A percentile compares a stretch with the other conserved stretches of the same genome.
These are phyloP conservation scores for Magnusiomyces clavatus DNA, from an alignment of 1,139 yeast genomes.

Conservation along the genomic window DNA sequence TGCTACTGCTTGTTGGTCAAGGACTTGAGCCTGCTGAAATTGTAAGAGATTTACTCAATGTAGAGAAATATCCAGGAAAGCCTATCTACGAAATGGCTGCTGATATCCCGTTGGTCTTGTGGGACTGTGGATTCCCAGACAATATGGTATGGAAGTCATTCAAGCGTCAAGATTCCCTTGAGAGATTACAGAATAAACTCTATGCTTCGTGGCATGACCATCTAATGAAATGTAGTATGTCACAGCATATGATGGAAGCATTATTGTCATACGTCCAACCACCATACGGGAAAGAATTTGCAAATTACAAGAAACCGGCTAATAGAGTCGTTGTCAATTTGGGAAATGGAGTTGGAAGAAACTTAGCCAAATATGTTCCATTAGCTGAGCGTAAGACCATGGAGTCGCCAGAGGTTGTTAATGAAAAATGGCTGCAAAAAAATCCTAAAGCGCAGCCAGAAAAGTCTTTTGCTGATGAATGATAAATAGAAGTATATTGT, in stretches of 20 bases:
- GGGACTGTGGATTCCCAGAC: constrained; percentile 65
- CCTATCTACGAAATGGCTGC: constrained; percentile 89
- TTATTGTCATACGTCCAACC: constrained; percentile 15
- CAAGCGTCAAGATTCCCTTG: constrained; percentile 16
- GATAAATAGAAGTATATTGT: too few relatives aligned
- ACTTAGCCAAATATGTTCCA: constrained; percentile 47
- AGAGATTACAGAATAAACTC: constrained; percentile 19
- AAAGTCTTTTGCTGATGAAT: too few relatives aligned
- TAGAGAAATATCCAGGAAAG: constrained; percentile 50
- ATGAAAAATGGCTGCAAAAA: constrained; percentile 44
- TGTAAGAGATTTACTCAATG: constrained; percentile 52
- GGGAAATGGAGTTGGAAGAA: constrained; percentile 26
- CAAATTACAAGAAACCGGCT: constrained; percentile 4
- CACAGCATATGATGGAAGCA: constrained; percentile 24
- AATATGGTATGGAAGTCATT: constrained; percentile 55
- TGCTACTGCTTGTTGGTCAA: constrained; percentile 75
- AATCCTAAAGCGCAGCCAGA: neutral
- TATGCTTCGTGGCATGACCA: constrained; percentile 30
- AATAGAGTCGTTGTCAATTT: constrained; percentile 18
- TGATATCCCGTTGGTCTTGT: constrained; percentile 82
- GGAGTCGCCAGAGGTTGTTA: constrained; percentile 57
- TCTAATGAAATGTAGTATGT: constrained; percentile 32
- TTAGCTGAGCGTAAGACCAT: constrained; percentile 50
- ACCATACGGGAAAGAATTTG: constrained; percentile 2
- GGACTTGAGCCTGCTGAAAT: constrained; percentile 54